Evolutionary conservation across 2,329 filamentous ascomycete genomes (phyloP).

Genomic region (Dryadomyces quercus-mongolicae): DNA sequence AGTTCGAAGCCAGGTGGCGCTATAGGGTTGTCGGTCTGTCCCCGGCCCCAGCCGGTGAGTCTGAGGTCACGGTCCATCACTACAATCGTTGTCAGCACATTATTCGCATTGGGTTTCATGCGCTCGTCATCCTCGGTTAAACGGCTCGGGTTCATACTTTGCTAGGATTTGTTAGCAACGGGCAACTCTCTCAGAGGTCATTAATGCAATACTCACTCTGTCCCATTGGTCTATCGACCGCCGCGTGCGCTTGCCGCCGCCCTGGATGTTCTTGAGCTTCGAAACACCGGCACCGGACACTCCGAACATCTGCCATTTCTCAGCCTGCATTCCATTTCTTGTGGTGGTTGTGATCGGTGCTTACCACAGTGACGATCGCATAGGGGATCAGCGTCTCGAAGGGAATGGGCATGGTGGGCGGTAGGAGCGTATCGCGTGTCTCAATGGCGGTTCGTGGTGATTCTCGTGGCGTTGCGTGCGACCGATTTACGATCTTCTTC

Average conservation of each 20-base stretch:
- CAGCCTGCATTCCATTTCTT: not conserved
- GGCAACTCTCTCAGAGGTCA: not conserved
- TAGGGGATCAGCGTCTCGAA: constrained; percentile 54
- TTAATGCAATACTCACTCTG: constrained; percentile 28
- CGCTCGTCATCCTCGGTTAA: not conserved
- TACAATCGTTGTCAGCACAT: constrained; percentile 16
- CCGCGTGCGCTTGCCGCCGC: constrained; percentile 48
- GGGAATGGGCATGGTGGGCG: constrained; percentile 44
- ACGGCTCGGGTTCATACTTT: constrained; percentile 33
- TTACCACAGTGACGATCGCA: constrained; percentile 50
- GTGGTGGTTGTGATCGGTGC: constrained; percentile 12
- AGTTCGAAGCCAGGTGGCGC: constrained; percentile 49
- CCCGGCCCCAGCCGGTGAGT: constrained; percentile 46
- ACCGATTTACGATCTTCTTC: not conserved
- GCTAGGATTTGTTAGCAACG: constrained; percentile 29
- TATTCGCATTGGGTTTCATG: not conserved
- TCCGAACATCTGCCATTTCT: constrained; percentile 45
- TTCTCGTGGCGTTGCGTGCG: not conserved
- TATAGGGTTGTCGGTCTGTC: constrained; percentile 41
- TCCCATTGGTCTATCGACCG: constrained; percentile 54
- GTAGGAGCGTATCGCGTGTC: not conserved
- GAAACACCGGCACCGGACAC: constrained; percentile 45
- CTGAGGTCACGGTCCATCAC: constrained; percentile 56
- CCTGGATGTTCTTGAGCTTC: constrained; percentile 43
- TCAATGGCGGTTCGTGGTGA: constrained; percentile 8